These are phyloP conservation scores for Panus rudis DNA, from an alignment of 768 basidiomycete species.

Conservation along the genomic window DNA sequence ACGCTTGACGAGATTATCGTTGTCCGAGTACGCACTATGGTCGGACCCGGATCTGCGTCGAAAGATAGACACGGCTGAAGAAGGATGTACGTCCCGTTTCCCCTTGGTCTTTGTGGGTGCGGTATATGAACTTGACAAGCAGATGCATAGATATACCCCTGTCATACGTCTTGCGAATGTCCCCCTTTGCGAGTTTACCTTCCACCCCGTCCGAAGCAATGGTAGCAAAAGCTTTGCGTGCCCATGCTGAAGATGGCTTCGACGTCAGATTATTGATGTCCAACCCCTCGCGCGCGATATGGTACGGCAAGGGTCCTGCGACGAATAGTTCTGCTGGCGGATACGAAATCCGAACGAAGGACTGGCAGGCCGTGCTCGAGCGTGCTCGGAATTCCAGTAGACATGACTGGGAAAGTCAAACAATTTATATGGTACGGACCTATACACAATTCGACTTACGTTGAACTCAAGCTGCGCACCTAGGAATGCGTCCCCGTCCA, in stretches of 20 bases:
- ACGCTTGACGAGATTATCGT: conserved; percentile 44
- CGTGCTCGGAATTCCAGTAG: conserved; percentile 24
- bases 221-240: conserved; percentile 55
- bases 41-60: conserved; percentile 40
- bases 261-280: conserved; percentile 60
- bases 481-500: conserved; percentile 67
- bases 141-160: conserved; percentile 49
- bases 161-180: conserved; percentile 37
- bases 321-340: conserved; percentile 35
- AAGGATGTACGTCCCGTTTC: conserved; percentile 41
- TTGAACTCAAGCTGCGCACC: conserved; percentile 8
- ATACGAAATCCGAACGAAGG: conserved; percentile 60
- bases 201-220: conserved; percentile 35
- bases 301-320: conserved; percentile 23
- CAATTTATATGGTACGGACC: conserved; percentile 58
- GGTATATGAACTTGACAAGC: conserved; percentile 14
- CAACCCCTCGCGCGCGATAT: conserved; percentile 31
- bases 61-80: conserved; percentile 36
- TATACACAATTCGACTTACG: neutral
- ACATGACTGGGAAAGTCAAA: conserved; percentile 55
- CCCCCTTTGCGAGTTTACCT: conserved; percentile 6
- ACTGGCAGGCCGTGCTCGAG: conserved; percentile 27
- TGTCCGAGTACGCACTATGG: conserved; percentile 74
- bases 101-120: conserved; percentile 1
- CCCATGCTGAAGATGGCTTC: conserved; percentile 35